Conservation (phyloP, 2,329 filamentous ascomycete species). For the Cryphonectria japonica region DNA sequence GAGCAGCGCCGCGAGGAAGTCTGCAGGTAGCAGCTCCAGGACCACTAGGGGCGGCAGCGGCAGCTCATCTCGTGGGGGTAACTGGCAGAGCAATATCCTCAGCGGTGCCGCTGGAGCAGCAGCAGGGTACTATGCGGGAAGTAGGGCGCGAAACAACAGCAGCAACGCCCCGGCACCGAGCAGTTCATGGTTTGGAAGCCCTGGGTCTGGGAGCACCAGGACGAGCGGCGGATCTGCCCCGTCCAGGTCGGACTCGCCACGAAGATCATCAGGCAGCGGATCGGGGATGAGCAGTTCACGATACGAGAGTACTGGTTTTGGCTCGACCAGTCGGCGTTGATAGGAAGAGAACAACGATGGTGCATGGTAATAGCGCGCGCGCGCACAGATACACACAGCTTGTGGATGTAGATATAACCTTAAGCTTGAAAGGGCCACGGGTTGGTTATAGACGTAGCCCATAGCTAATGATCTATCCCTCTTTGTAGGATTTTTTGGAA, state of each 20-base stretch:
- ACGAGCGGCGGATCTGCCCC: slow-evolving; percentile 40
- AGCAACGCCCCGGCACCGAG: slow-evolving; percentile 18
- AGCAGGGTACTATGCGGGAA: slow-evolving; percentile 67
- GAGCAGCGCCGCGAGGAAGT: slow-evolving; percentile 8
- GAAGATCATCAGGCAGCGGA: slow-evolving; percentile 37
- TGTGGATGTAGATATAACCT: not conserved
- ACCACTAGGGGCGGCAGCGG: not conserved
- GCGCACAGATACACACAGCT: not conserved
- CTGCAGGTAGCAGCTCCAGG: not conserved
- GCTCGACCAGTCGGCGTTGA: slow-evolving; percentile 65
- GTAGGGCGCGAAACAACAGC: slow-evolving; percentile 46
- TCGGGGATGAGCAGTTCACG: slow-evolving; percentile 45
- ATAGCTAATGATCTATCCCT: not conserved
- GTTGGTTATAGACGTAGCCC: not conserved
- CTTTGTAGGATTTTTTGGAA: not conserved
- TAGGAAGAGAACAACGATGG: not conserved
- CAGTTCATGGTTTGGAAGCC: not conserved
- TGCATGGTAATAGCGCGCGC: not conserved
- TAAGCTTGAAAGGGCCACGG: not conserved
- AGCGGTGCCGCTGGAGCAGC: slow-evolving; percentile 68
- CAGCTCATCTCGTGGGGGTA: slow-evolving; percentile 32
- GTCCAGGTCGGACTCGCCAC: slow-evolving; percentile 40
- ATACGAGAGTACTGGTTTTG: slow-evolving; percentile 74
- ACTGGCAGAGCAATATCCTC: slow-evolving; percentile 78
- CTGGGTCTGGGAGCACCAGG: slow-evolving; percentile 39